Evolutionary conservation across 371 early-diverging fungal genomes (phyloP), one percentile per base, ranked within the genome.

Genomic region (Nematocida sp.): DNA sequence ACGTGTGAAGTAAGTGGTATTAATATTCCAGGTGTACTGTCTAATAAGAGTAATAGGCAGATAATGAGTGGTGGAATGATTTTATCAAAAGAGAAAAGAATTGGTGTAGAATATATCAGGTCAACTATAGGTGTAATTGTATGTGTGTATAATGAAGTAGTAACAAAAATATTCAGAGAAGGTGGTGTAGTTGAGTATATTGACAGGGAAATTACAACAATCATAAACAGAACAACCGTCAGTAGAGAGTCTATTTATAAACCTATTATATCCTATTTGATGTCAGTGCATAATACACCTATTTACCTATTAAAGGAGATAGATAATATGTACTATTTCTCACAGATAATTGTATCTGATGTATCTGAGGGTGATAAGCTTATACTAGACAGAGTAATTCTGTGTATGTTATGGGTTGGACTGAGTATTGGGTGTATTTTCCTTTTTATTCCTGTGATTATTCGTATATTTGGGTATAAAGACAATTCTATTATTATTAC

Each of bases 91-190:
- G 76, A 75, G 44, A 33, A 64, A 56, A 13, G 69, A 50, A 66
- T 75, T 2, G 67, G 66, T 18, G 76, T 75, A 27, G 76, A 75
- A 23, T 66, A 75, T 66, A 27, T 75, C 7, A 13, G 20, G 11
- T 54, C 66, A 39, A 7, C 0, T 4, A 40, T 18, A 9, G 47
- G 46, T 1, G 45, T 75, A 13, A 11, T 75, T 56, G 69, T 75
- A 25, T 33, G 75, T 42, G 55, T 75, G 18, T 75, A 75, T 56
- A 46, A 67, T n/a, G 76, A 75, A n/a, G 44, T 44, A 9, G 70
- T 75, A 11, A 20, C 52, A 18, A 66, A 56, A 39, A 27, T 75
- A 7, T 18, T 69, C 20, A 58, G 9, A 15, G 9, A 25, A 1
- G 47, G 18, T 6, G 39, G 44, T 5, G 1, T 47, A 2, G 23